Base-by-base conservation (phyloP, 2,329 filamentous ascomycete genomes). In the Alternaria alternata region DNA sequence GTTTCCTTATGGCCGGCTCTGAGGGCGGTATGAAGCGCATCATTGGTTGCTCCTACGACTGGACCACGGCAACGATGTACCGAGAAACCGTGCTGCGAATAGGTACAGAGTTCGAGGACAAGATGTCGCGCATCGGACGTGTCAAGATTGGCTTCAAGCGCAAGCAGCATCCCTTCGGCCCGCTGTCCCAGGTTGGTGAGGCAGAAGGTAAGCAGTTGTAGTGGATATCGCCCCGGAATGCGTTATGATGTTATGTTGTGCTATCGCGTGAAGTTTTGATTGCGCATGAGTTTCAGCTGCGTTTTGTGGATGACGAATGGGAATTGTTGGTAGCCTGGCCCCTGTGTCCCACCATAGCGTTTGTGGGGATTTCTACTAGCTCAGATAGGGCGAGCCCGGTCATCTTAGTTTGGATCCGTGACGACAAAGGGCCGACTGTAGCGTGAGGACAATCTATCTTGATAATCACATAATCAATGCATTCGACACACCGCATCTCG, bases 11-110 rank as follows among this genome's bases (percentile, higher is more conserved):
- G n/a, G 79, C 76, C n/a, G 82, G 79, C 7, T 66, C 68, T 1
- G 82, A 83, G 60, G 80, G 80, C 5, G 81, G 81, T 2, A 81
- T 82, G 79, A 81, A 82, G 57, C 75, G 82, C 7, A 79, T 80
- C 3, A 66, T 84, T 5, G 69, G 81, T 16, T 83, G 81, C 62
- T 82, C 80, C 0, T 84, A 83, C 54, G 80, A 84, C 61, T 80
- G 78, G 78, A 76, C 73, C 0, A 79, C 74, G 1, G 67, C 72
- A 3, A 82, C 79, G 0, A 66, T 82, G 49, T 80, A 79, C 51
- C 71, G 79, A 0, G 82, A 84, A 66, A 81, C 78, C 1, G 82
- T 84, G 2, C 55, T 84, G 32, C 70, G 82, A 2, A 74, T 84
- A 44, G 76, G 80, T 28, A 80, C 81, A 0, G 54, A 68, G 16